A percentile compares a stretch with the other conserved stretches of the same genome.
Conservation (phyloP, 148 eudicot species). For the Chenopodium formosanum region DNA sequence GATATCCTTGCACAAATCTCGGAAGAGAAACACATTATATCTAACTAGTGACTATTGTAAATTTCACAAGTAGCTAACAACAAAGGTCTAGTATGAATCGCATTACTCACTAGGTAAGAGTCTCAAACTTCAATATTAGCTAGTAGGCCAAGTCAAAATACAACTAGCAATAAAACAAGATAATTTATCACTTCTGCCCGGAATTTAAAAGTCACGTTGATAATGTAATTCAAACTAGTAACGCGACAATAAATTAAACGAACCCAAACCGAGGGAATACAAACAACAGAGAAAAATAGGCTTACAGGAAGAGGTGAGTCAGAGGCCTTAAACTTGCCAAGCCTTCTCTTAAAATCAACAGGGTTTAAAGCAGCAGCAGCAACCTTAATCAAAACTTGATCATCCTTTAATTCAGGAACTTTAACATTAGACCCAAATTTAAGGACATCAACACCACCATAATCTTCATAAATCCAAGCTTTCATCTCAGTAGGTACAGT, state of each 20-base stretch:
- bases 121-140: too few species aligned
- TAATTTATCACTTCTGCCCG: too few species aligned
- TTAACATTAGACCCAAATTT: slow-evolving; percentile 51
- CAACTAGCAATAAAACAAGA: not conserved
- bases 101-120: too few species aligned
- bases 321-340: slow-evolving; percentile 83
- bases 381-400: slow-evolving; percentile 85
- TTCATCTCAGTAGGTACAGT: slow-evolving; percentile 61
- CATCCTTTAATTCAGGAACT: slow-evolving; percentile 69
- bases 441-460: slow-evolving; percentile 83
- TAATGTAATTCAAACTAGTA: too few species aligned
- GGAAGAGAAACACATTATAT: not conserved
- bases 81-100: too few species aligned
- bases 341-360: slow-evolving; percentile 79
- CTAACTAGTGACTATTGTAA: too few species aligned
- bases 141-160: not conserved
- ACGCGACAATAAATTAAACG: not conserved
- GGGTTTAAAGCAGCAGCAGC: slow-evolving; percentile 89
- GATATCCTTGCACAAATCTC: not conserved
- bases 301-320: slow-evolving; percentile 92
- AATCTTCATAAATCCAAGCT: slow-evolving; percentile 87
- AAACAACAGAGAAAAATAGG: slow-evolving; percentile 1
- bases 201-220: too few species aligned
- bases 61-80: too few species aligned
- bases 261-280: not conserved